Evolutionary conservation across 1,284 basidiomycete genomes (phyloP), one percentile per base, ranked within the genome.

Genomic region (Ceratobasidium sp.): DNA sequence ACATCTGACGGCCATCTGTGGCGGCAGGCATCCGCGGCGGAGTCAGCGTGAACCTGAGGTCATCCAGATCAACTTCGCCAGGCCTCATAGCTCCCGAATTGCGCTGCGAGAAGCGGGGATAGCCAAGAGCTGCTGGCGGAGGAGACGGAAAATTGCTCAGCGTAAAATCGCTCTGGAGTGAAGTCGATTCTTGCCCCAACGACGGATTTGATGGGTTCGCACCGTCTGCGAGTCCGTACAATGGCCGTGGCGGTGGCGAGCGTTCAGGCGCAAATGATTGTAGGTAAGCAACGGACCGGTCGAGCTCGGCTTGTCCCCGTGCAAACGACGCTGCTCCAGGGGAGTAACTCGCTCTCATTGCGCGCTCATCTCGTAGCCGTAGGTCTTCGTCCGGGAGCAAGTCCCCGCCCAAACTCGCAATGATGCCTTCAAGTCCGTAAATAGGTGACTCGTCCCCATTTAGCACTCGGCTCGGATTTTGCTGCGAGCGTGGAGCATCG

Each of bases 71-170:
- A 47, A 65, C 69, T 70, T 47, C 62, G 20, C 49, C 49, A 29
- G 62, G 62, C 15, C 62, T 47, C 17, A 29, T 45, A 42, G 67
- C 56, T 45, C 35, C 35, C 22, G 69, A 54, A 10, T 50, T 50
- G 27, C 69, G 38, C 31, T 69, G 54, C 31, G 56, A 53, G 43
- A 64, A 40, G 70, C 69, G 40, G 17, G 62, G 35, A 35, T 52
- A 65, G 13, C 20, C 38, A 73, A 68, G 70, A 47, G 69, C 75
- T 75, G 69, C 77, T 76, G 52, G 43, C 22, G 90, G 89, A 32
- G 89, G 90, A 42, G 82, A 78, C 3, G 89, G 89, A 77, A 91
- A 91, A 57, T 82, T 81, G 73, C 87, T 89, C 62, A 91, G 78
- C 7, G 90, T 89, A 73, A 91, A 85, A 29, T 87, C 87, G 75